phyloP scores from a whole-genome alignment of 306 rosid genomes.

The Cicer pinnatifidum region DNA sequence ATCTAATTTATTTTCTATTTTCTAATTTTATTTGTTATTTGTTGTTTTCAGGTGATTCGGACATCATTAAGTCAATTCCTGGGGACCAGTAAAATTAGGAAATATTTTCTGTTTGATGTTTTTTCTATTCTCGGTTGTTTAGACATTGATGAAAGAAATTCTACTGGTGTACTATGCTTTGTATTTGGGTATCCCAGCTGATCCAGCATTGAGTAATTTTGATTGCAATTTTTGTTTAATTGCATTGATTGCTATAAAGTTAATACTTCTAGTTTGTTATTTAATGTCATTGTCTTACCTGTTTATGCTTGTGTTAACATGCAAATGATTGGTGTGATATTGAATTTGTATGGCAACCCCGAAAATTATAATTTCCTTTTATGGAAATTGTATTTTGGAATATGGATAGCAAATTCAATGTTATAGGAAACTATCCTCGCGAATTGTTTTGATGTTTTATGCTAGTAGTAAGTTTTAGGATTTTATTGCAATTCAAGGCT shows the following conservation, averaged over 20 bases:
- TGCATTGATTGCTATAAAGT: neutral
- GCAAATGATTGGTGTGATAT: neutral
- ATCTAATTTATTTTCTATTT: neutral
- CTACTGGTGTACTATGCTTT: conserved; percentile 36
- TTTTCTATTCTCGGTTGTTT: conserved; percentile 28
- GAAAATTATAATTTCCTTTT: neutral
- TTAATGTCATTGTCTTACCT: neutral
- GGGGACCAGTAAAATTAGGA: conserved; percentile 43
- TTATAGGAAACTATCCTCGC: too few relatives aligned
- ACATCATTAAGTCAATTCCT: conserved; percentile 56
- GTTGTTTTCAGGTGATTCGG: conserved; percentile 58
- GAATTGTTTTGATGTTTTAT: too few relatives aligned
- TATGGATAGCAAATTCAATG: too few relatives aligned
- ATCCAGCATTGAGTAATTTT: conserved; percentile 43
- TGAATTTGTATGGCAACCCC: neutral
- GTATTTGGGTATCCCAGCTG: conserved; percentile 18
- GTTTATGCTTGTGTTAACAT: neutral
- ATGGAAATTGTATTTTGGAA: too few relatives aligned
- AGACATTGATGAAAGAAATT: conserved; percentile 29
- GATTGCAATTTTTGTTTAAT: conserved; percentile 31
- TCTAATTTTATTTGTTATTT: neutral
- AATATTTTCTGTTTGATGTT: conserved; percentile 9
- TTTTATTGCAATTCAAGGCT: too few relatives aligned
- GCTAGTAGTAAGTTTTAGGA: too few relatives aligned
- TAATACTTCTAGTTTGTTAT: conserved; percentile 10